Percentiles rank a stretch among this genome's conserved stretches.
These are phyloP conservation scores for Sanghuangporus weigelae DNA, from an alignment of 1,284 basidiomycete genomes.

Conservation along the genomic window DNA sequence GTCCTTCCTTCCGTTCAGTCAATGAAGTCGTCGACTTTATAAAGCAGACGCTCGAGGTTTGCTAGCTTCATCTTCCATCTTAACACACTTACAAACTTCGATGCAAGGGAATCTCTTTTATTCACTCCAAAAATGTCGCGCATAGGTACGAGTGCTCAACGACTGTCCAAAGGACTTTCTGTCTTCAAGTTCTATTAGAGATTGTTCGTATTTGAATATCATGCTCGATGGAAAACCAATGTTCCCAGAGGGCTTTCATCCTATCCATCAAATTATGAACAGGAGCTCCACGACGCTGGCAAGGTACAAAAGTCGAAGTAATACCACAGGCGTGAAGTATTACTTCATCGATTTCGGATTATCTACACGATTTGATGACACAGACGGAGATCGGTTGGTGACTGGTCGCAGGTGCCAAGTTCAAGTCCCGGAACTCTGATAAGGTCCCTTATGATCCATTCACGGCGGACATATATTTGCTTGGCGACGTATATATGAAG, in stretches of 20 bases:
- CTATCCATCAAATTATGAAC: slow-evolving; percentile 3
- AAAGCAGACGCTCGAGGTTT: slow-evolving; percentile 7
- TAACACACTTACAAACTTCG: not conserved
- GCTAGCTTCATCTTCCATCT: not conserved
- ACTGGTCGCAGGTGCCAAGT: not conserved
- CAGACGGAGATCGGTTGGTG: not conserved
- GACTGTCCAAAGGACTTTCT: not conserved
- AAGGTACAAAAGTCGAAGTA: slow-evolving; percentile 5
- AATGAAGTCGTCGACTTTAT: slow-evolving; percentile 8
- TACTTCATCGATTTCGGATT: slow-evolving; percentile 30
- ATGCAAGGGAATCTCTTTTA: not conserved
- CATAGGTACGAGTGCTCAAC: slow-evolving; percentile 3
- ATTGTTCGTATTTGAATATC: slow-evolving; percentile 1
- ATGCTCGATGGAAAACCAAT: slow-evolving; percentile 4
- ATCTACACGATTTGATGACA: slow-evolving; percentile 16
- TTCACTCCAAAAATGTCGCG: not conserved
- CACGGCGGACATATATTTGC: slow-evolving; percentile 2
- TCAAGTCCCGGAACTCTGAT: not conserved
- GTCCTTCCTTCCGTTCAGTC: slow-evolving; percentile 6
- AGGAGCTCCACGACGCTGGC: not conserved
- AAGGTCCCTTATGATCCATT: slow-evolving; percentile 3
- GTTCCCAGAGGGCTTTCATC: slow-evolving; percentile 9
- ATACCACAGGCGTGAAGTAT: slow-evolving; percentile 21
- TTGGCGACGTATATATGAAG: slow-evolving; percentile 2
- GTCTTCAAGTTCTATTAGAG: not conserved